Evolutionary conservation across 1,139 yeast species (phyloP), one percentile per base, ranked within the genome.

Genomic region (Meyerozyma athensensis): DNA sequence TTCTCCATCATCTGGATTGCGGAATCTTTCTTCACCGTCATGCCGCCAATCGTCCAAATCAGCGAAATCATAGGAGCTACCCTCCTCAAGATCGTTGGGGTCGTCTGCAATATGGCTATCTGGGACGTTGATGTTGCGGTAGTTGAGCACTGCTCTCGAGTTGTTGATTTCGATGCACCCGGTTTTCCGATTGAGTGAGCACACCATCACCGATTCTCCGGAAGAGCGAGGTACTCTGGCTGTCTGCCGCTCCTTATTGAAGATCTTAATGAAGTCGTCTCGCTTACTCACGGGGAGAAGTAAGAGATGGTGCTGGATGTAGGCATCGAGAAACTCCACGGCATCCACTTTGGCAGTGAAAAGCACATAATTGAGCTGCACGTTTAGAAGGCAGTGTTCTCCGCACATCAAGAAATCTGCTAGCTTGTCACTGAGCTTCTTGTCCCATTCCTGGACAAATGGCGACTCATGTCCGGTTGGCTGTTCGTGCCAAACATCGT

Each of bases 281-380:
- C 35, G 36, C 30, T 38, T 36, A 22, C 32, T 36, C 14, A 33
- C 24, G 19, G 36, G 36, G 4, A 26, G n/a, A 18, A 28, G 20
- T 9, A 17, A n/a, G 18, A 28, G 32, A n/a, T 28, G 19, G 20
- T 28, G 32, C 10, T 34, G 34, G 18, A 52, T 32, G 23, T 43
- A 39, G 12, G 35, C 30, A 38, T 59, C 57, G 33, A 64, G 46
- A 22, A 54, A 50, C 21, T 53, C 45, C n/a, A 56, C 47, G 14
- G 62, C 36, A 39, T 65, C 60, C 14, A 68, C 47, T 16, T 53
- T 52, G 31, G 65, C 37, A 2, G 63, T 59, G 45, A 66, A 63
- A 22, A 68, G 49, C 8, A 62, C 49, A 42, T 57, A 68, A 44
- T 68, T 68, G 40, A 67, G 52, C 35, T 65, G 69, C 12, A 68